Conservation (phyloP, 1,284 basidiomycete species). For the Hypsizygus ulmarius region DNA sequence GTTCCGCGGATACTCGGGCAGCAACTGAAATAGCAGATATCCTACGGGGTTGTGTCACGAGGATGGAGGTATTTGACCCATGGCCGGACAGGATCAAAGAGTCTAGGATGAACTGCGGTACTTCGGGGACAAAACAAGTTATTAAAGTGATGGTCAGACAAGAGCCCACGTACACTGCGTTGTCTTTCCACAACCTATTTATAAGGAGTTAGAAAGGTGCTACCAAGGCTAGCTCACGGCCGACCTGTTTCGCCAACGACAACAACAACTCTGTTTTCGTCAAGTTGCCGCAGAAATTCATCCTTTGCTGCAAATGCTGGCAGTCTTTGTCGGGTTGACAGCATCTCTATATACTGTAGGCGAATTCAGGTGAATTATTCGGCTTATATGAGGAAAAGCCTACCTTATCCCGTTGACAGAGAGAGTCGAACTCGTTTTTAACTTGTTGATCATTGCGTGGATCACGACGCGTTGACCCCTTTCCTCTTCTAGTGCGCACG, state of each 20-base stretch:
- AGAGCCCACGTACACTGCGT: slow-evolving; percentile 57
- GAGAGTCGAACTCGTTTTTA: slow-evolving; percentile 50
- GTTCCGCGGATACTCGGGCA: slow-evolving; percentile 82
- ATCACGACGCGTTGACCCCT: slow-evolving; percentile 29
- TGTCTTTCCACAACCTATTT: slow-evolving; percentile 83
- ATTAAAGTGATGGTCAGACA: background rate
- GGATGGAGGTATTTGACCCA: slow-evolving; percentile 74
- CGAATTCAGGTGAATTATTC: background rate
- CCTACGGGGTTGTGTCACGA: slow-evolving; percentile 89
- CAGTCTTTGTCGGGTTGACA: slow-evolving; percentile 58
- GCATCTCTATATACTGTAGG: slow-evolving; percentile 53
- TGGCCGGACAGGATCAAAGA: slow-evolving; percentile 63
- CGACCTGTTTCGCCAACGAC: slow-evolving; percentile 83
- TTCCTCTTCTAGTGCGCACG: slow-evolving; percentile 16
- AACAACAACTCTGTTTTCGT: slow-evolving; percentile 67
- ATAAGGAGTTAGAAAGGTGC: slow-evolving; percentile 13
- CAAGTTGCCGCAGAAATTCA: slow-evolving; percentile 62
- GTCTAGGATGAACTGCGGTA: slow-evolving; percentile 89
- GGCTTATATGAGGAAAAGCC: background rate
- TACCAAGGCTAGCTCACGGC: background rate
- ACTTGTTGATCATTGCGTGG: slow-evolving; percentile 52
- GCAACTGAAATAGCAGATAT: slow-evolving; percentile 91
- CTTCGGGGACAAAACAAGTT: slow-evolving; percentile 31
- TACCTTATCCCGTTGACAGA: slow-evolving; percentile 44
- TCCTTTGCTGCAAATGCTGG: slow-evolving; percentile 73